Percentiles rank a stretch among this genome's conserved stretches.
Evolutionary conservation across 75 land plant genomes (phyloP).

Genomic region (Larix kaempferi): DNA sequence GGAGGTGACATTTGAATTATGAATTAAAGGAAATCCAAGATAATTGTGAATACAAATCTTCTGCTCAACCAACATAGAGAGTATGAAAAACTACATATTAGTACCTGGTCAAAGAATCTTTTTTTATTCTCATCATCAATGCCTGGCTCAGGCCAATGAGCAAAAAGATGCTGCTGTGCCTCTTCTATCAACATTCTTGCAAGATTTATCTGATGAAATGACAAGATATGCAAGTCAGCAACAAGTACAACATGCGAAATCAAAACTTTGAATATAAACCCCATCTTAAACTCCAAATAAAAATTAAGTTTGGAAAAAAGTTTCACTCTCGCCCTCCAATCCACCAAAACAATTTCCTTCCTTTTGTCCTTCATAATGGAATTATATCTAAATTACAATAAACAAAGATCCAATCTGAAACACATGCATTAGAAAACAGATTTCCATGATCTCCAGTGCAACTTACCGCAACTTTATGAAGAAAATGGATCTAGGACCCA

Average conservation of each 20-base stretch:
- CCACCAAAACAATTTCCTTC: not conserved
- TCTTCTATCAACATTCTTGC: constrained; percentile 59
- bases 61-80: not conserved
- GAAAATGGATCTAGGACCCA: too few relatives aligned
- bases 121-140: constrained; percentile 55
- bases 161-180: constrained; percentile 77
- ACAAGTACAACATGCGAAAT: not conserved
- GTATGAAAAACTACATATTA: not conserved
- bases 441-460: too few relatives aligned
- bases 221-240: not conserved
- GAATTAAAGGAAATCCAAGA: not conserved
- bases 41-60: not conserved
- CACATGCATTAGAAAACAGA: too few relatives aligned
- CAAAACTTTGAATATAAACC: not conserved
- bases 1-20: not conserved
- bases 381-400: too few relatives aligned
- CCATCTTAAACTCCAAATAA: not conserved
- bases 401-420: too few relatives aligned
- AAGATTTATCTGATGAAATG: constrained; percentile 39
- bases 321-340: not conserved
- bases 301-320: not conserved
- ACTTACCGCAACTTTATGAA: too few relatives aligned
- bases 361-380: not conserved
- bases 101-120: constrained; percentile 69
- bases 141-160: constrained; percentile 73